phyloP scores from a whole-genome alignment of 257 asterid genomes.

The Solanum gandarillasii region DNA sequence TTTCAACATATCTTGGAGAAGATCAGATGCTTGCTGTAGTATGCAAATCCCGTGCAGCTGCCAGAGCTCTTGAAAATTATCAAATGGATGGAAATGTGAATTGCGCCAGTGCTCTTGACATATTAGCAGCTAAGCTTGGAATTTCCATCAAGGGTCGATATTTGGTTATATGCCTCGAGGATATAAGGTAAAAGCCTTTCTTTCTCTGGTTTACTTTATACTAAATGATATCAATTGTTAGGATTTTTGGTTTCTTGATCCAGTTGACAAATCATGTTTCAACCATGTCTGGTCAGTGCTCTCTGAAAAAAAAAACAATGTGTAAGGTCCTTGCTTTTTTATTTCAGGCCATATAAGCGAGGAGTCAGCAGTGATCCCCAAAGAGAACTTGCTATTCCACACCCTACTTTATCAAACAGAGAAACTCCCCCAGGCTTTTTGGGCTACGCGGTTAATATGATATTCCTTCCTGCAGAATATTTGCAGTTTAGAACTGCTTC shows the following conservation, averaged over 20 bases:
- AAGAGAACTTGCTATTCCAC: slow-evolving; percentile 19
- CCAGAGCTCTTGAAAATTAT: slow-evolving; percentile 18
- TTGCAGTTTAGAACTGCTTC: slow-evolving; percentile 18
- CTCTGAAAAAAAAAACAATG: neutral
- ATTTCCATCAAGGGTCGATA: slow-evolving; percentile 17
- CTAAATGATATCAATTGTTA: neutral
- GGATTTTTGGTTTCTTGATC: neutral
- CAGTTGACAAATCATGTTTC: neutral
- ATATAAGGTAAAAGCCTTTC: slow-evolving; percentile 30
- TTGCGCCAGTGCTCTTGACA: slow-evolving; percentile 5
- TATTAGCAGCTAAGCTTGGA: slow-evolving; percentile 21
- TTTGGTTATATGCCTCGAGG: slow-evolving; percentile 36
- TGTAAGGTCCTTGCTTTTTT: neutral
- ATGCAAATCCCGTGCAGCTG: slow-evolving; percentile 35
- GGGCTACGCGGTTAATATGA: slow-evolving; percentile 49
- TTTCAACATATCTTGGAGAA: slow-evolving; percentile 51
- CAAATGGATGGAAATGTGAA: slow-evolving; percentile 1
- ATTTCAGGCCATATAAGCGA: slow-evolving; percentile 22
- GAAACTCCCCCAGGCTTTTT: slow-evolving; percentile 36
- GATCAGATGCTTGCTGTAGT: slow-evolving; percentile 59
- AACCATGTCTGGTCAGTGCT: neutral
- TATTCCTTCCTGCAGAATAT: slow-evolving; percentile 13
- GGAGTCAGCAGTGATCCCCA: slow-evolving; percentile 13
- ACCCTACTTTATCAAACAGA: slow-evolving; percentile 38
- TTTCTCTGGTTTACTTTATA: neutral